Evolutionary conservation across 2,329 filamentous ascomycete species (phyloP), one percentile per base, ranked within the genome.

Genomic region (Ophiocordyceps camponoti-leonardi): DNA sequence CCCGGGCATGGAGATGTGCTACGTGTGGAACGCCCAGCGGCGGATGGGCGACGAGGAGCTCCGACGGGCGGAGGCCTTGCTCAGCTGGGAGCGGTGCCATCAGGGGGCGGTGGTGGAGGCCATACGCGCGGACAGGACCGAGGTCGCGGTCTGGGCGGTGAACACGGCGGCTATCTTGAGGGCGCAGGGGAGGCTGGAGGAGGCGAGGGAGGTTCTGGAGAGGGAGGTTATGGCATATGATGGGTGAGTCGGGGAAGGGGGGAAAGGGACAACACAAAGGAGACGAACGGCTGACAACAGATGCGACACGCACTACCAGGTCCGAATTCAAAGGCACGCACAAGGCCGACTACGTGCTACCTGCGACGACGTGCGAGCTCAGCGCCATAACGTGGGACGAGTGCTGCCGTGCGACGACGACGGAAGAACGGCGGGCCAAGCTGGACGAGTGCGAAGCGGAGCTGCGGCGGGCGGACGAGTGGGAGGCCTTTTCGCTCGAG

Each of bases 21-120:
- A 90, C 60, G 78, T 96, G 54, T 96, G 88, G 88, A 88, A 86
- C 56, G 90, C 88, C 0, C 79, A 77, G 53, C 90, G 85, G 62
- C 78, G 86, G 46, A 93, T 94, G 85, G 68, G 73, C 2, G 54
- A 64, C 1, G 64, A 65, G 0, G 75, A 90, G 48, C 67, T 94
- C 14, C 67, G 81, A 43, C 20, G 68, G 40, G 84, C 79, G 0
- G 59, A 86, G 35, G 62, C 59, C 1, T 72, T 73, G n/a, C 63
- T 94, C 12, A 66, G 68, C 0, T 94, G 75, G 75, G 64, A 67
- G 20, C 61, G 86, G 64, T 79, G 76, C 43, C n/a, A 11, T 8
- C 35, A 19, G 35, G 35, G 20, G 23, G 14, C 40, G 11, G 60
- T 59, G 0, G 52, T 67, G 1, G 59, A 58, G 1, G 67, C 65